A percentile compares a stretch with the other conserved stretches of the same genome.
Conservation (phyloP, 805 yeast genomes). For the Zygosaccharomyces kombuchaensis region DNA sequence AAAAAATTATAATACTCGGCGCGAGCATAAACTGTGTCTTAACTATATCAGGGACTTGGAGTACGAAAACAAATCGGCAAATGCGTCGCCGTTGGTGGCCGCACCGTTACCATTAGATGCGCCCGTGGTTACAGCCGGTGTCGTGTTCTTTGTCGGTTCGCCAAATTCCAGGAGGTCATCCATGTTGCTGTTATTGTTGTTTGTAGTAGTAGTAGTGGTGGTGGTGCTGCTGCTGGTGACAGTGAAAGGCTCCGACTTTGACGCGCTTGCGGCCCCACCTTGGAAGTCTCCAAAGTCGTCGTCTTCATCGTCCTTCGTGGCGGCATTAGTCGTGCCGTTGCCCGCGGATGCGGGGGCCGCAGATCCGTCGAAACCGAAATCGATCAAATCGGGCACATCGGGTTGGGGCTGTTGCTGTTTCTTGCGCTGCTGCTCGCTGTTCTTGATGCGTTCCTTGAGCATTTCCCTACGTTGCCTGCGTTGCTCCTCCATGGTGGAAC, state of each 20-base stretch:
- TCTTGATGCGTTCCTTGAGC: slow-evolving; percentile 34
- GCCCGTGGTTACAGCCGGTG: slow-evolving; percentile 15
- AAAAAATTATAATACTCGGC: background rate
- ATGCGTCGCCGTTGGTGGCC: slow-evolving; percentile 23
- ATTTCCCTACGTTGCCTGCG: slow-evolving; percentile 37
- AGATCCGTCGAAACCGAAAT: slow-evolving; percentile 21
- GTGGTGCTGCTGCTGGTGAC: slow-evolving; percentile 6
- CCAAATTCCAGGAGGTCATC: slow-evolving; percentile 19
- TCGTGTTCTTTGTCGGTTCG: slow-evolving; percentile 11
- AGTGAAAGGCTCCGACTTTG: slow-evolving; percentile 7
- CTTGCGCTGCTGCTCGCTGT: slow-evolving; percentile 33
- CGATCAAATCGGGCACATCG: slow-evolving; percentile 31
- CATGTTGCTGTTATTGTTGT: slow-evolving; percentile 1
- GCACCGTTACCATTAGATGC: slow-evolving; percentile 8
- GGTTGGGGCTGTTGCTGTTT: slow-evolving; percentile 21
- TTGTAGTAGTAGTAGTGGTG: slow-evolving; percentile 5
- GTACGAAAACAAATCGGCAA: slow-evolving; percentile 30
- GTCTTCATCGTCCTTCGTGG: slow-evolving; percentile 28
- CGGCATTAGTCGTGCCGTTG: slow-evolving; percentile 3
- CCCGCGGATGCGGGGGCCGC: background rate
- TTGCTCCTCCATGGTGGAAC: slow-evolving; percentile 33
- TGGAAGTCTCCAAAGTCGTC: slow-evolving; percentile 39
- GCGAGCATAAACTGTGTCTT: background rate
- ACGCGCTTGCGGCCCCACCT: slow-evolving; percentile 20
- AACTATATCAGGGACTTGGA: slow-evolving; percentile 31